These are phyloP conservation scores for Rhodotorula paludigena DNA, from an alignment of 768 basidiomycete genomes.

Conservation along the genomic window DNA sequence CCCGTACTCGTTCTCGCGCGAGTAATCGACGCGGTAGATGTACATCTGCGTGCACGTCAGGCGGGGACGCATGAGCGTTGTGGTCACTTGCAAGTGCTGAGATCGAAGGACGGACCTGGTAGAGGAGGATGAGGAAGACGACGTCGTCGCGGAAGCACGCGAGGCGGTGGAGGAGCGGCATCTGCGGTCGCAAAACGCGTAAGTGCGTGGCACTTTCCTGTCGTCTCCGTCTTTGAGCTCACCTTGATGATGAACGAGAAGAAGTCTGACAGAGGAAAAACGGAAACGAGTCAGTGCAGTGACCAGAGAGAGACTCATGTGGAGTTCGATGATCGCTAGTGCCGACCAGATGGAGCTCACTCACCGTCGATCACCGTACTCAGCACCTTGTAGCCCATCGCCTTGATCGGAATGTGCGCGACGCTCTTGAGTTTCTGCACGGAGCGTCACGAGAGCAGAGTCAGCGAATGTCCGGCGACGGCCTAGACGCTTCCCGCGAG, in stretches of 20 bases:
- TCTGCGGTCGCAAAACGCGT: slow-evolving; percentile 51
- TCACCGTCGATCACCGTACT: slow-evolving; percentile 47
- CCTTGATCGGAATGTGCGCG: slow-evolving; percentile 87
- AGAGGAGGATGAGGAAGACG: slow-evolving; percentile 40
- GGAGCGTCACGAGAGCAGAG: slow-evolving; percentile 80
- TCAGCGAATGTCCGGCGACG: slow-evolving; percentile 63
- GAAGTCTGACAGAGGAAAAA: slow-evolving; percentile 9
- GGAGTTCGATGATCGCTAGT: no score
- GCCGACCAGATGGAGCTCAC: neutral
- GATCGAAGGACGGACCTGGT: neutral
- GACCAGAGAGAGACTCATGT: no score
- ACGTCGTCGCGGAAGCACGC: slow-evolving; percentile 54
- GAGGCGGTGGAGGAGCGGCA: slow-evolving; percentile 89
- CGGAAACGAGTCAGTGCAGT: no score
- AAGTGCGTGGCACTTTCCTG: neutral
- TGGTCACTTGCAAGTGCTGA: neutral
- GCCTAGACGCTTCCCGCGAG: no score
- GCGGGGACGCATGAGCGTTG: slow-evolving; percentile 54
- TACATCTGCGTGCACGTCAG: slow-evolving; percentile 60
- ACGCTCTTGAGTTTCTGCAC: slow-evolving; percentile 65
- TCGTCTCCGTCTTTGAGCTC: neutral
- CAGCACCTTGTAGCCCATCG: slow-evolving; percentile 82
- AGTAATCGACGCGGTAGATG: slow-evolving; percentile 94
- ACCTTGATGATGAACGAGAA: slow-evolving; percentile 34
- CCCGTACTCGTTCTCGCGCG: slow-evolving; percentile 88